phyloP scores from a whole-genome alignment of 805 yeast species.

The Hanseniaspora hatyaiensis region DNA sequence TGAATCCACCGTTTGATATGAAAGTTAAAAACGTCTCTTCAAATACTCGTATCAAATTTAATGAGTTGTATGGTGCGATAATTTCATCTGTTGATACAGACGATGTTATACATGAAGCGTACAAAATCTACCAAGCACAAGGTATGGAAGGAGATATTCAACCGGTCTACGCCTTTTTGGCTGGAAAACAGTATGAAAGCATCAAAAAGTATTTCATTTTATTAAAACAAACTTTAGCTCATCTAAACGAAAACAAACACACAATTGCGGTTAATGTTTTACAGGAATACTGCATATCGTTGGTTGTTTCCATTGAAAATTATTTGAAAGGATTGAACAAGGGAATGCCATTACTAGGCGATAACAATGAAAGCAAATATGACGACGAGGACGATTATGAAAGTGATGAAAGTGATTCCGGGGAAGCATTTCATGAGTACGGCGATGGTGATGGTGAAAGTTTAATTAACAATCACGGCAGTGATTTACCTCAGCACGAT shows the following conservation, averaged over 20 bases:
- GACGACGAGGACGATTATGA: not conserved
- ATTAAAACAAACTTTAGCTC: slow-evolving; percentile 4
- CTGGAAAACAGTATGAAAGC: not conserved
- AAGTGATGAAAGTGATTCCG: not conserved
- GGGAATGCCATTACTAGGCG: not conserved
- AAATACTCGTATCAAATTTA: slow-evolving; percentile 20
- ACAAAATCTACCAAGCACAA: no score
- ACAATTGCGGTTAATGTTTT: not conserved
- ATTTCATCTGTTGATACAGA: slow-evolving; percentile 1
- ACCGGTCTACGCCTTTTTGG: not conserved
- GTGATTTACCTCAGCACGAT: slow-evolving; percentile 12
- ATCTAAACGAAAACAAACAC: not conserved
- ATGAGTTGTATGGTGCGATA: slow-evolving; percentile 16
- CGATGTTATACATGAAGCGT: not conserved
- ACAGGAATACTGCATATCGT: slow-evolving; percentile 8
- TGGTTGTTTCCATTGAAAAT: slow-evolving; percentile 15
- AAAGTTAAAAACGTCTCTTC: slow-evolving; percentile 26
- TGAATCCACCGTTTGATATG: slow-evolving; percentile 19
- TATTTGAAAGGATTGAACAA: slow-evolving; percentile 3
- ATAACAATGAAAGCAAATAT: no score
- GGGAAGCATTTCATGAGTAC: not conserved
- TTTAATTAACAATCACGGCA: slow-evolving; percentile 17
- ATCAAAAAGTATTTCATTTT: slow-evolving; percentile 10
- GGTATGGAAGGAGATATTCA: not conserved
- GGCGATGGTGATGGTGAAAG: not conserved